A percentile compares a stretch with the other conserved stretches of the same genome.
These are phyloP conservation scores for Hortiboletus flavorubellus DNA, from an alignment of 768 basidiomycete species.

Conservation along the genomic window DNA sequence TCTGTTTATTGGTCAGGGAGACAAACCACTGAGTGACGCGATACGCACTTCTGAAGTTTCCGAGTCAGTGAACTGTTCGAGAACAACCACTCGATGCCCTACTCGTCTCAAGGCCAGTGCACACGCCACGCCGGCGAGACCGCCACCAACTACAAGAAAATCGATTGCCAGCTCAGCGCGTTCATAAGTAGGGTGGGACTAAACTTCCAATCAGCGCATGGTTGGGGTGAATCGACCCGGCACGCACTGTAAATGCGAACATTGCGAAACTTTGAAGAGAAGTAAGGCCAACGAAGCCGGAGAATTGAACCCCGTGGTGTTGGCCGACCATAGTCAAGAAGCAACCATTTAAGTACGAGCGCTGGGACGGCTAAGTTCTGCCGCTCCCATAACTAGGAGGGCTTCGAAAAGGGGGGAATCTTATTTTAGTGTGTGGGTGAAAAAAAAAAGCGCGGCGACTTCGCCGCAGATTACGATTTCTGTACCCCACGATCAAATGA, in stretches of 20 bases:
- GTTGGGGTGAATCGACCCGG: neutral
- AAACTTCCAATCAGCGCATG: neutral
- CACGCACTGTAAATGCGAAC: conserved; percentile 15
- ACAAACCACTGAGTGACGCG: neutral
- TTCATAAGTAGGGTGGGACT: conserved; percentile 14
- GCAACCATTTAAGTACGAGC: conserved; percentile 14
- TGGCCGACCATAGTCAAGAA: neutral
- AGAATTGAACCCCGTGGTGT: neutral
- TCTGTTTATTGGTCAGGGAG: conserved; percentile 20
- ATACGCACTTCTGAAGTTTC: conserved; percentile 33
- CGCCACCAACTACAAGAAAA: conserved; percentile 49
- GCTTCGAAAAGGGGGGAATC: conserved; percentile 9
- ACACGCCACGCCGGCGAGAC: conserved; percentile 53
- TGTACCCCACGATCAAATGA: neutral
- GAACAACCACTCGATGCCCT: conserved; percentile 58
- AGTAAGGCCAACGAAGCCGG: neutral
- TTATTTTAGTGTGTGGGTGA: conserved; percentile 11
- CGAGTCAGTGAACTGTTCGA: conserved; percentile 48
- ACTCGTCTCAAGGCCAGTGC: conserved; percentile 53
- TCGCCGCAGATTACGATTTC: conserved; percentile 10
- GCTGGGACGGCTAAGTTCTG: conserved; percentile 15
- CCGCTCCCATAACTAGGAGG: conserved; percentile 15
- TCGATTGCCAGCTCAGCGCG: conserved; percentile 26
- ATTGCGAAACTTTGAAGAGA: conserved; percentile 1
- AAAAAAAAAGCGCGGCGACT: conserved; percentile 9